Base-by-base conservation (phyloP, 2,329 filamentous ascomycete genomes). In the Leptographium wingfieldii region DNA sequence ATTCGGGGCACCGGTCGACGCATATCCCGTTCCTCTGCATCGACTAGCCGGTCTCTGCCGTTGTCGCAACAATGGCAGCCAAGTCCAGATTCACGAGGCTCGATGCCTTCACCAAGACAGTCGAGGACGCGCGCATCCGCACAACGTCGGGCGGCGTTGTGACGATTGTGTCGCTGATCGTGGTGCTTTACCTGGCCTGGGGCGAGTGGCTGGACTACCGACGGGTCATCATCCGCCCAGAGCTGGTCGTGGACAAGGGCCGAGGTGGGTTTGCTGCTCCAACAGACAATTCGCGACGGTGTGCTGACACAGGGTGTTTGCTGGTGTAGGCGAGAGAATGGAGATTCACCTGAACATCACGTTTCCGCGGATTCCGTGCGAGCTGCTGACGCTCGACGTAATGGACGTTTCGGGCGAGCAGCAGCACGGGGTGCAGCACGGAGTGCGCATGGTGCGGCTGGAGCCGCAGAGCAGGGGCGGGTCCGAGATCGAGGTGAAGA, bases 351-450 rank as follows among this genome's bases (percentile, higher is more conserved):
- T 99, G 74, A 99, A 99, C 77, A 86, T 99, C 62, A 94, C 90
- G 55, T 99, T 99, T 72, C 94, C 94, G 11, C 85, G 86, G 64
- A 82, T 99, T 66, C 94, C 94, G 11, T 99, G 94, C 76, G 92
- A 97, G 73, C 84, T 99, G 57, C 79, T 97, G 65, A 96, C 94
- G 14, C 85, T 99, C 67, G 94, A 99, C 72, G 92, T 99, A 60
- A 99, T 99, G 94, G 94, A 99, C 74, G 92, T 97, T 31, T 96
- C 91, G 27, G 94, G 94, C 64, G 94, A 99, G 74, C 88, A 96
- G 70, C 94, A 99, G 73, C 89, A 92, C 67, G 94, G 92, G 58
- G 88, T 99, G 61, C 86, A 90, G 72, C 91, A 96, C 70, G 94
- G 94, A 54, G 84, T 99, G 63, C 89, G 84, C 74, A 97, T 96